Conservation (phyloP, 805 yeast genomes). For the Ogataea ganodermae region DNA sequence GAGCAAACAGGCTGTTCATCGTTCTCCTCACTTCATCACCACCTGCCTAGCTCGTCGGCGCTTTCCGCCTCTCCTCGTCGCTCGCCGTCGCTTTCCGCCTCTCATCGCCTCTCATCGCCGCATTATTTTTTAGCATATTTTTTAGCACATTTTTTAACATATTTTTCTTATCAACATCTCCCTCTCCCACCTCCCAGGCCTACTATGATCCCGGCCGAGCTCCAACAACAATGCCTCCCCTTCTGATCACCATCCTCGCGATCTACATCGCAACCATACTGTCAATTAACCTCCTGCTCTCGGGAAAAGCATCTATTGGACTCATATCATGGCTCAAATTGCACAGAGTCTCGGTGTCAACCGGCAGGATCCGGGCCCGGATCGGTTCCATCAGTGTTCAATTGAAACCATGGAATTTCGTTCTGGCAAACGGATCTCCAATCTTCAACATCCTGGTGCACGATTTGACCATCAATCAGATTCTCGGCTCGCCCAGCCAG, state of each 20-base stretch:
- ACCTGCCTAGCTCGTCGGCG: no score
- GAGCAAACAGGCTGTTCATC: no score
- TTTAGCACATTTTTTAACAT: neutral
- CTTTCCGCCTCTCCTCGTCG: no score
- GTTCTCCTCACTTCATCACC: no score
- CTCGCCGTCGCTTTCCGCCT: neutral
- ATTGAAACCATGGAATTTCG: conserved; percentile 21
- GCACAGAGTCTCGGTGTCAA: conserved; percentile 16
- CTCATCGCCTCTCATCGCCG: neutral
- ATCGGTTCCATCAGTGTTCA: conserved; percentile 21
- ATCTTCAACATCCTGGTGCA: neutral
- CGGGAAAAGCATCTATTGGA: conserved; percentile 25
- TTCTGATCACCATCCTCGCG: conserved; percentile 6
- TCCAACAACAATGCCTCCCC: neutral
- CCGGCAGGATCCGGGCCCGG: conserved; percentile 7
- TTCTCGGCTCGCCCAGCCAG: neutral
- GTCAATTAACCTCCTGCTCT: conserved; percentile 17
- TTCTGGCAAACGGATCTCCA: neutral
- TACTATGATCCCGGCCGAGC: neutral
- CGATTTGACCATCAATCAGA: neutral
- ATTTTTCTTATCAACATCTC: no score
- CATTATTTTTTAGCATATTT: neutral
- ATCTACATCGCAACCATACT: conserved; percentile 13
- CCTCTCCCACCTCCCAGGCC: neutral
- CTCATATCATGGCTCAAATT: conserved; percentile 29